Conservation (phyloP, 257 asterid genomes). For the Ilex asprella region DNA sequence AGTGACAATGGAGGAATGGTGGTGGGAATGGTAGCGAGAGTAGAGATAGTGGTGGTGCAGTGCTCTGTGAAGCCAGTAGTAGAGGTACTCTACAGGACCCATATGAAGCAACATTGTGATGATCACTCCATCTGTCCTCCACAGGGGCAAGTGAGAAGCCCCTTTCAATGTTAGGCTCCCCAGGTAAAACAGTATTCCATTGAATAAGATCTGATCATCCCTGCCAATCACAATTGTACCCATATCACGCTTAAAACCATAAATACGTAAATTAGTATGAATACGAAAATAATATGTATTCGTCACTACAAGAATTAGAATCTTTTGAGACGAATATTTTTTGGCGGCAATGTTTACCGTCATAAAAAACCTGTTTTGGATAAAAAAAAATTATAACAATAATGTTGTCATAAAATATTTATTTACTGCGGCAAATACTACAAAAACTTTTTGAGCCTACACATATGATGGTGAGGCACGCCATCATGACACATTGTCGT, state of each 20-base stretch:
- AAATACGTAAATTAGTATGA: too few relatives aligned
- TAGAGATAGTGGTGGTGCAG: conserved; percentile 90
- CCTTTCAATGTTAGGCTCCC: conserved; percentile 14
- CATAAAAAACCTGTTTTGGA: too few relatives aligned
- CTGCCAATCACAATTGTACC: conserved; percentile 24
- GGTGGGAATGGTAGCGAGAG: conserved; percentile 88
- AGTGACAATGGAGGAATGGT: conserved; percentile 87
- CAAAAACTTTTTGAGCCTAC: too few relatives aligned
- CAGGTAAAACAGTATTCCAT: conserved; percentile 50
- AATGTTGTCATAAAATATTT: too few relatives aligned
- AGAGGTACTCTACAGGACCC: conserved; percentile 81
- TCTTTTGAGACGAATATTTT: too few relatives aligned
- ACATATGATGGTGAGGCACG: too few relatives aligned
- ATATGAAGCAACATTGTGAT: conserved; percentile 49
- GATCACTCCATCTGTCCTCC: conserved; percentile 59
- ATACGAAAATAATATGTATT: too few relatives aligned
- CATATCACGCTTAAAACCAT: neutral
- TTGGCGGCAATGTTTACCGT: too few relatives aligned
- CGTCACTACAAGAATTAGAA: too few relatives aligned
- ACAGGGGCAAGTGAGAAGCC: conserved; percentile 40
- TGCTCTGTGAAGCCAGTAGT: conserved; percentile 90
- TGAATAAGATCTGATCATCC: conserved; percentile 84
- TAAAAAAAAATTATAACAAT: too few relatives aligned
- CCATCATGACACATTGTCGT: too few relatives aligned
- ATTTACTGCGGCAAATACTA: too few relatives aligned